phyloP scores from a whole-genome alignment of 2,329 filamentous ascomycete species.

The Triangularia setosa region DNA sequence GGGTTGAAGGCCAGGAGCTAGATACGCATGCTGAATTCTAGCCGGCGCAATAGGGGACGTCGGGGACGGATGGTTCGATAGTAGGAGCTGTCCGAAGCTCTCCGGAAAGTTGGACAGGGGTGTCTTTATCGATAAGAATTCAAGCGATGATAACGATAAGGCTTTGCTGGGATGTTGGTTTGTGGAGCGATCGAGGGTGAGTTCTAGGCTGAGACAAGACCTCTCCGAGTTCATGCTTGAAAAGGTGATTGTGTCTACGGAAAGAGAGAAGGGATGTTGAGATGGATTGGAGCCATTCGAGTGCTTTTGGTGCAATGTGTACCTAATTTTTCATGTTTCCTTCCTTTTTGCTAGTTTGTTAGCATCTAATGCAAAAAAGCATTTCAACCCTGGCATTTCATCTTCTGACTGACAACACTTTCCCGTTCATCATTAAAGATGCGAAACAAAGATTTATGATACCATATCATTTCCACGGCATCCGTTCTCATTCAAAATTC shows the following conservation, averaged over 20 bases:
- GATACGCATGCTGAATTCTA: conserved; percentile 10
- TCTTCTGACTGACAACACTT: conserved; percentile 2
- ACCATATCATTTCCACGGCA: not conserved
- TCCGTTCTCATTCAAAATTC: no score
- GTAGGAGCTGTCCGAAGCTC: conserved; percentile 21
- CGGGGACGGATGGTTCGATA: not conserved
- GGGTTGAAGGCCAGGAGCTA: conserved; percentile 7
- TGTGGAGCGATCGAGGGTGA: not conserved
- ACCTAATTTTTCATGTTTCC: not conserved
- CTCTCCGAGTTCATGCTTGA: not conserved
- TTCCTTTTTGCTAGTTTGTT: not conserved
- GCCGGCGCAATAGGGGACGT: not conserved
- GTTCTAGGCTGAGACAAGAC: not conserved
- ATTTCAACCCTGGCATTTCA: not conserved
- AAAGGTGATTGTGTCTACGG: not conserved
- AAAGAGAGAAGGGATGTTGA: not conserved
- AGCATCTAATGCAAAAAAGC: not conserved
- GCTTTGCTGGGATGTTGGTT: not conserved
- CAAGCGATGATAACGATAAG: not conserved
- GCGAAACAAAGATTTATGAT: not conserved
- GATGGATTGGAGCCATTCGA: not conserved
- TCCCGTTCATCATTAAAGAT: not conserved
- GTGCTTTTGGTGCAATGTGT: not conserved
- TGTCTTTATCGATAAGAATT: conserved; percentile 9
- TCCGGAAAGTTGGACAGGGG: conserved; percentile 10